A percentile compares a stretch with the other conserved stretches of the same genome.
Evolutionary conservation across 495 filamentous ascomycete species (phyloP).

Genomic region (Penicillium argentinense): DNA sequence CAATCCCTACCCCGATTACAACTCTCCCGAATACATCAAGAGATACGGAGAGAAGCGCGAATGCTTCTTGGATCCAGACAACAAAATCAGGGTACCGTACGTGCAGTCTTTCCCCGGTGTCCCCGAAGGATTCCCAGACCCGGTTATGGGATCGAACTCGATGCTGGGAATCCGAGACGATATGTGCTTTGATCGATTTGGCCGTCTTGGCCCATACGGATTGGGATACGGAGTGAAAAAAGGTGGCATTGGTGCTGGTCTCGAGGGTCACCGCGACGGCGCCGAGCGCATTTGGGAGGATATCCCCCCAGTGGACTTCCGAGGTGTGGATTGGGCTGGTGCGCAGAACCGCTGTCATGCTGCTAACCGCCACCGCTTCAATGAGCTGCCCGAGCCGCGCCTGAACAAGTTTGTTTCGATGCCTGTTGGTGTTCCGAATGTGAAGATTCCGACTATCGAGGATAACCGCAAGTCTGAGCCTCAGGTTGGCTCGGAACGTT

Average conservation of each 20-base stretch:
- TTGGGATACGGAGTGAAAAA: slow-evolving; percentile 73
- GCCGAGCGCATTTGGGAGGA: slow-evolving; percentile 72
- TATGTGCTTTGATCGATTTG: slow-evolving; percentile 92
- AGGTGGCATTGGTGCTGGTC: slow-evolving; percentile 79
- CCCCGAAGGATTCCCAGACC: slow-evolving; percentile 76
- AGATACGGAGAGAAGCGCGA: slow-evolving; percentile 65
- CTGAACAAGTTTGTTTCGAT: slow-evolving; percentile 47
- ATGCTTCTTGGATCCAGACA: slow-evolving; percentile 71
- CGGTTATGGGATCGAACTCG: slow-evolving; percentile 78
- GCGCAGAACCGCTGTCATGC: slow-evolving; percentile 68
- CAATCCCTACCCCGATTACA: slow-evolving; percentile 68
- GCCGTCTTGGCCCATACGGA: slow-evolving; percentile 85
- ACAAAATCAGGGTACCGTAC: slow-evolving; percentile 60
- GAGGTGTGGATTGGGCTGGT: slow-evolving; percentile 69
- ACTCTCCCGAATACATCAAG: slow-evolving; percentile 54
- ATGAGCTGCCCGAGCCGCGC: slow-evolving; percentile 41
- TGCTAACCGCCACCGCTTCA: slow-evolving; percentile 71
- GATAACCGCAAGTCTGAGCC: slow-evolving; percentile 12
- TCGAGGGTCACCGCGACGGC: slow-evolving; percentile 77
- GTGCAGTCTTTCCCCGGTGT: slow-evolving; percentile 73
- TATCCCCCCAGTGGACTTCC: slow-evolving; percentile 68
- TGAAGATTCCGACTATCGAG: slow-evolving; percentile 7
- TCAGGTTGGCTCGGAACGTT: slow-evolving; percentile 25
- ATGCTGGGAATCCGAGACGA: slow-evolving; percentile 79
- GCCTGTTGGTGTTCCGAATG: slow-evolving; percentile 35